Percentiles rank a stretch among this genome's conserved stretches.
phyloP scores from a whole-genome alignment of 768 basidiomycete genomes.

The Lentinula aciculospora region DNA sequence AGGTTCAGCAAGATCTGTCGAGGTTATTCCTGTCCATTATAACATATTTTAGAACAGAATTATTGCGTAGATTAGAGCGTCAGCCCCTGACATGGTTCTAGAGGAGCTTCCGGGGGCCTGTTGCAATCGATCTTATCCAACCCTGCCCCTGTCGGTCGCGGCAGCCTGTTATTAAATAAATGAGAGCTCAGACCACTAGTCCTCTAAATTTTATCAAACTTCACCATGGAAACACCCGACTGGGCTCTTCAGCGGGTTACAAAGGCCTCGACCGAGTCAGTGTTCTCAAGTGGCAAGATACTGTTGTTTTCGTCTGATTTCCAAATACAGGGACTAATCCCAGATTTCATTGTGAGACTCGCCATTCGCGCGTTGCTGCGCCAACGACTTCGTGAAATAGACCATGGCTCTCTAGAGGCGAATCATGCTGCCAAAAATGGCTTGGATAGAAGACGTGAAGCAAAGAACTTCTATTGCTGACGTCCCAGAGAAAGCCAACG shows the following conservation, averaged over 20 bases:
- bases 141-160: too few relatives aligned
- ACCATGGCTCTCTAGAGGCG: slow-evolving; percentile 50
- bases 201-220: too few relatives aligned
- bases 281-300: background rate
- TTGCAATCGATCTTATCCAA: too few relatives aligned
- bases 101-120: too few relatives aligned
- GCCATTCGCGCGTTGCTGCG: slow-evolving; percentile 44
- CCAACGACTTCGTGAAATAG: slow-evolving; percentile 53
- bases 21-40: too few relatives aligned
- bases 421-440: slow-evolving; percentile 65
- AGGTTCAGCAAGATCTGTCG: too few relatives aligned
- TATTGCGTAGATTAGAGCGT: too few relatives aligned
- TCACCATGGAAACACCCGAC: background rate
- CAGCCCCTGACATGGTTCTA: too few relatives aligned
- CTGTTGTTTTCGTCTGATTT: background rate
- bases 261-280: slow-evolving; percentile 25
- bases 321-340: slow-evolving; percentile 49
- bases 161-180: too few relatives aligned
- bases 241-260: slow-evolving; percentile 30
- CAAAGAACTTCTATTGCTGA: slow-evolving; percentile 49
- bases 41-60: too few relatives aligned
- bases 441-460: slow-evolving; percentile 51
- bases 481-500: slow-evolving; percentile 63
- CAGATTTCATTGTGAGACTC: slow-evolving; percentile 48
- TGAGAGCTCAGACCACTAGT: too few relatives aligned